These are phyloP conservation scores for Emmonsia crescens DNA, from an alignment of 2,329 filamentous ascomycete species.

Conservation along the genomic window DNA sequence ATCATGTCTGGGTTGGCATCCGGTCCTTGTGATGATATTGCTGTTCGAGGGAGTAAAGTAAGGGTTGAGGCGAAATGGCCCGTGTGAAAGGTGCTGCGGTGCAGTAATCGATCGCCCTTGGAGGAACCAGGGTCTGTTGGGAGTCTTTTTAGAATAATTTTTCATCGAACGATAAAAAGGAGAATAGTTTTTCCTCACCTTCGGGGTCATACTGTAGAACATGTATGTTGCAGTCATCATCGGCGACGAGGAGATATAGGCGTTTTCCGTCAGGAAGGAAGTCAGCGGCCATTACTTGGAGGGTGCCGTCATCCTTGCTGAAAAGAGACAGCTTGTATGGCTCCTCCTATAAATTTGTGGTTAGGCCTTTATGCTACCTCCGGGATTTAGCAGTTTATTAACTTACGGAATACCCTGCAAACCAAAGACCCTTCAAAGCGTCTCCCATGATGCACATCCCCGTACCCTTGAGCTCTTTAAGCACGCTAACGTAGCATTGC, in stretches of 20 bases:
- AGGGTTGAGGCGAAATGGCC: slow-evolving; percentile 68
- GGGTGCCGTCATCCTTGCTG: slow-evolving; percentile 67
- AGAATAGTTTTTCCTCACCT: slow-evolving; percentile 45
- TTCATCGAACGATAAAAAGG: slow-evolving; percentile 14
- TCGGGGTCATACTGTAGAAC: slow-evolving; percentile 91
- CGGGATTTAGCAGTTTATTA: not conserved
- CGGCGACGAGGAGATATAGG: slow-evolving; percentile 70
- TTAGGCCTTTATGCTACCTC: not conserved
- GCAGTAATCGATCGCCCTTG: slow-evolving; percentile 75
- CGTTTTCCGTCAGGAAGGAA: slow-evolving; percentile 79
- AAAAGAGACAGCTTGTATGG: slow-evolving; percentile 92
- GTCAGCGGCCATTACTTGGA: slow-evolving; percentile 73
- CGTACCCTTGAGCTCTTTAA: slow-evolving; percentile 71
- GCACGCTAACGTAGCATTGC: slow-evolving; percentile 81
- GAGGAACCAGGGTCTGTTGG: slow-evolving; percentile 76
- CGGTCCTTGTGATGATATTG: slow-evolving; percentile 32
- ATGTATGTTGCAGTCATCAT: slow-evolving; percentile 77
- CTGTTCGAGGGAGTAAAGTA: slow-evolving; percentile 61
- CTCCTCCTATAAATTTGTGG: slow-evolving; percentile 51
- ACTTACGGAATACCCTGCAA: slow-evolving; percentile 72
- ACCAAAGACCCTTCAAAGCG: slow-evolving; percentile 88
- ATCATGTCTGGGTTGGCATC: slow-evolving; percentile 28
- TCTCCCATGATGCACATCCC: slow-evolving; percentile 83
- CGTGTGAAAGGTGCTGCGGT: slow-evolving; percentile 77
- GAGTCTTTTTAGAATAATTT: not conserved